A percentile compares a stretch with the other conserved stretches of the same genome.
Evolutionary conservation across 192 early-diverging fungal genomes (phyloP).

Genomic region (Mortierella alpina): DNA sequence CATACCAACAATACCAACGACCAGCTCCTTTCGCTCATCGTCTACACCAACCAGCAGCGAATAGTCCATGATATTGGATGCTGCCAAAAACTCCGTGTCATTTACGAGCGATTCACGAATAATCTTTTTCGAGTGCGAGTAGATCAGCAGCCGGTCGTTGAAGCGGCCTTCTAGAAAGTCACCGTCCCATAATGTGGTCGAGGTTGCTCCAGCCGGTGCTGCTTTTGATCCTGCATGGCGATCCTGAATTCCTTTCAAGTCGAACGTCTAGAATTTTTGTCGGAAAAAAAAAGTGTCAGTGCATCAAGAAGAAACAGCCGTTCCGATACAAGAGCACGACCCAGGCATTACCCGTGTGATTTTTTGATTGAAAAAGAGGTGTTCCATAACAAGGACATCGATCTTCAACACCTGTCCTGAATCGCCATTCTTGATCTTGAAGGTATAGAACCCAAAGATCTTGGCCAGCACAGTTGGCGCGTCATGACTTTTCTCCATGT

Average conservation of each 20-base stretch:
- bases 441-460: conserved; percentile 90
- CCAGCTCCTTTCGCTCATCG: conserved; percentile 82
- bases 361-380: conserved; percentile 83
- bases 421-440: conserved; percentile 80
- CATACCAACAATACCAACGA: conserved; percentile 73
- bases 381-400: conserved; percentile 95
- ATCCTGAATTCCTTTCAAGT: conserved; percentile 81
- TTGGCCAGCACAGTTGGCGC: conserved; percentile 84
- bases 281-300: not conserved
- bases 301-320: not conserved
- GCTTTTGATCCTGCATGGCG: conserved; percentile 61
- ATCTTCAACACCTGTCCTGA: conserved; percentile 80
- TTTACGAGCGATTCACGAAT: conserved; percentile 85
- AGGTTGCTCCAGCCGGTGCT: conserved; percentile 45
- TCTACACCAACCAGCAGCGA: conserved; percentile 95
- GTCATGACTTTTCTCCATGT: conserved; percentile 74
- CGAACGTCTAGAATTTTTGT: conserved; percentile 66
- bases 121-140: conserved; percentile 88
- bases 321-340: conserved; percentile 13
- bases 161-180: conserved; percentile 78
- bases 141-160: conserved; percentile 72
- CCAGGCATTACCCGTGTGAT: conserved; percentile 72
- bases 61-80: conserved; percentile 98
- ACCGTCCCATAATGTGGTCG: conserved; percentile 71
- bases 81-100: conserved; percentile 92